Evolutionary conservation across 345 rosid genomes (phyloP), one percentile per base, ranked within the genome.

Genomic region (Lumnitzera littorea): DNA sequence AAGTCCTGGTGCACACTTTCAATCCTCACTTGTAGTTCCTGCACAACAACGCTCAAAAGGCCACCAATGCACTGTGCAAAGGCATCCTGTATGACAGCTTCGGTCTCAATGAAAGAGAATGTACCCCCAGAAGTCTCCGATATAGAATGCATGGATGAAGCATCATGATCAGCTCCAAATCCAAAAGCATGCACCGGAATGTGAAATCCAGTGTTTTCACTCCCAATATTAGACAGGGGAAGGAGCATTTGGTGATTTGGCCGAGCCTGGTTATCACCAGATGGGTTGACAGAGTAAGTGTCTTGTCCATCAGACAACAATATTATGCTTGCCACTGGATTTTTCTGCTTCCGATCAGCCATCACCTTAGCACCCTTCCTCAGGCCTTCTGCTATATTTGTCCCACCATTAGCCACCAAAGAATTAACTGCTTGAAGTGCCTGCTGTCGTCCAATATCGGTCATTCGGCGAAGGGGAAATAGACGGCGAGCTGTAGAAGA

Each of bases 31-130:
- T 82, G 88, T 57, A 94, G 69, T 69, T 88, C 96, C 70, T 91
- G 97, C 55, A 79, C 95, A 29, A 90, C 96, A 53, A 95, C 97
- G 61, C 99, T 95, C 68, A 95, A 60, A 57, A 95, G 86, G 15
- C 99, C 99, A 13, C 99, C 99, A 48, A 95, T 91, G 75, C 99
- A 91, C 70, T 95, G 97, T 15, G 99, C 99, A 76, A 91, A 90
- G 57, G 99, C 97, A 67, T 95, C 97, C 67, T 95, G 99, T 51
- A 95, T 88, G 64, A 80, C 84, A 59, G 88, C 76, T 68, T 88
- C 99, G 0, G 86, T 83, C 79, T 91, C 99, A 3, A 91, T 91
- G 67, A 95, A 91, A 41, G 97, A 91, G 76, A 95, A 95, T 0
- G 97, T 95, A 29, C 99, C 99, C 24, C 97, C 92, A 12, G 97